phyloP scores from a whole-genome alignment of 192 early-diverging fungal species.

The Chytriomyces hyalinus region DNA sequence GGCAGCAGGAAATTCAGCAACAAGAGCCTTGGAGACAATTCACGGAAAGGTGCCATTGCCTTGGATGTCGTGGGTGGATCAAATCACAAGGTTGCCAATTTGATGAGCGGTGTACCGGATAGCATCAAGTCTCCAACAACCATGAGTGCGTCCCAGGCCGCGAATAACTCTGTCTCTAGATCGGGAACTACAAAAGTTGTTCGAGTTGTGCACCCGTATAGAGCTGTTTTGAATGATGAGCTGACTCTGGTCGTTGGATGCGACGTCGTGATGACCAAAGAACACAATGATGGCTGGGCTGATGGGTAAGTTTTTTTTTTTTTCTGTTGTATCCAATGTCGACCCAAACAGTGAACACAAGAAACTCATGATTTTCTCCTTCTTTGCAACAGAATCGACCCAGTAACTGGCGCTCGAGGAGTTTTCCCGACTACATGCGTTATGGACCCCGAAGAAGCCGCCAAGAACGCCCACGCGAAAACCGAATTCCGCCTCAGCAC shows the following conservation, averaged over 20 bases:
- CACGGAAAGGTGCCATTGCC: neutral
- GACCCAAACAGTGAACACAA: neutral
- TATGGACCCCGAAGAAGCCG: constrained; percentile 20
- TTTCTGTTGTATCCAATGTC: too few relatives aligned
- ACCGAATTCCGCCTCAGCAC: constrained; percentile 7
- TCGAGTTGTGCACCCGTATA: constrained; percentile 37
- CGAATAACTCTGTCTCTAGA: neutral
- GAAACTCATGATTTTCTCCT: constrained; percentile 1
- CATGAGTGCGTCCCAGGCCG: neutral
- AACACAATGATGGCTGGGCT: constrained; percentile 47
- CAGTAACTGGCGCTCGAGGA: constrained; percentile 37
- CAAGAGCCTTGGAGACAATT: neutral
- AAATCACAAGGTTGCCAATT: neutral
- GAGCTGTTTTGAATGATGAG: constrained; percentile 39
- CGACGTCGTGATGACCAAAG: constrained; percentile 39
- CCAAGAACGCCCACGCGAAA: neutral
- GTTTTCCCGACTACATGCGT: constrained; percentile 47
- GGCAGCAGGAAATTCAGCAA: neutral
- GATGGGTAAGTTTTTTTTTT: constrained; percentile 20
- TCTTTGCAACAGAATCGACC: constrained; percentile 11
- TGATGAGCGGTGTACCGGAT: constrained; percentile 4
- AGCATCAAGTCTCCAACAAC: neutral
- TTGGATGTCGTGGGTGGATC: neutral
- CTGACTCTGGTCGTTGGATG: constrained; percentile 34
- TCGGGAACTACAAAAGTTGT: neutral